phyloP scores from a whole-genome alignment of 1,284 basidiomycete genomes.

The Cryptococcus floricola region DNA sequence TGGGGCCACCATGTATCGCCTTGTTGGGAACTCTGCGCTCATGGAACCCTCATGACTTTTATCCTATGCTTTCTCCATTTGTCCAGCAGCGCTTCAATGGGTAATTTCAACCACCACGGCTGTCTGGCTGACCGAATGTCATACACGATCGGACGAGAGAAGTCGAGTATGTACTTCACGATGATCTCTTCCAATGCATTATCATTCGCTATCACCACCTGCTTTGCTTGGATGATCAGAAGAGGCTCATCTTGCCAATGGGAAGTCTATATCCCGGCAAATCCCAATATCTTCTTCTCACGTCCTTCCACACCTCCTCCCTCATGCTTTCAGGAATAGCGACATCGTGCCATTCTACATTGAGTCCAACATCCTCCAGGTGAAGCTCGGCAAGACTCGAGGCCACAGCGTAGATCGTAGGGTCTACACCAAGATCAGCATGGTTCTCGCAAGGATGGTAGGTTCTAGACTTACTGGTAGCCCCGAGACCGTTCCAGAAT shows the following conservation, averaged over 20 bases:
- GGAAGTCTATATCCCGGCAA: conserved; percentile 47
- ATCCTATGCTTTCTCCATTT: no score
- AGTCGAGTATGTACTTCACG: no score
- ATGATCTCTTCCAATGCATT: no score
- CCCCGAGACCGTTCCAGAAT: conserved; percentile 96
- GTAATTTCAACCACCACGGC: no score
- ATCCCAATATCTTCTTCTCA: conserved; percentile 48
- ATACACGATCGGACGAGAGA: no score
- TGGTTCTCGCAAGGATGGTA: background rate
- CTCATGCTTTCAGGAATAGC: conserved; percentile 43
- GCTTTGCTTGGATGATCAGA: background rate
- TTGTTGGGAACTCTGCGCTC: no score
- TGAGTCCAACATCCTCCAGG: conserved; percentile 67
- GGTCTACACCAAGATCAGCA: conserved; percentile 54
- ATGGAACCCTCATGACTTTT: no score
- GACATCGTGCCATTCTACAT: conserved; percentile 48
- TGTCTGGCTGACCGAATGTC: no score
- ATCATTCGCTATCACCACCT: no score
- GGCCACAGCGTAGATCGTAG: conserved; percentile 87
- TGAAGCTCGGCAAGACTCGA: conserved; percentile 82
- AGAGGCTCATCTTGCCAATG: conserved; percentile 37
- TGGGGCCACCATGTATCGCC: no score
- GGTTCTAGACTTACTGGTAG: conserved; percentile 64
- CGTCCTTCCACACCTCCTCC: conserved; percentile 49
- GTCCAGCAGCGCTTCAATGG: no score